A percentile compares a stretch with the other conserved stretches of the same genome.
Evolutionary conservation across 148 eudicot genomes (phyloP).

Genomic region (Vaccinium corymbosum): DNA sequence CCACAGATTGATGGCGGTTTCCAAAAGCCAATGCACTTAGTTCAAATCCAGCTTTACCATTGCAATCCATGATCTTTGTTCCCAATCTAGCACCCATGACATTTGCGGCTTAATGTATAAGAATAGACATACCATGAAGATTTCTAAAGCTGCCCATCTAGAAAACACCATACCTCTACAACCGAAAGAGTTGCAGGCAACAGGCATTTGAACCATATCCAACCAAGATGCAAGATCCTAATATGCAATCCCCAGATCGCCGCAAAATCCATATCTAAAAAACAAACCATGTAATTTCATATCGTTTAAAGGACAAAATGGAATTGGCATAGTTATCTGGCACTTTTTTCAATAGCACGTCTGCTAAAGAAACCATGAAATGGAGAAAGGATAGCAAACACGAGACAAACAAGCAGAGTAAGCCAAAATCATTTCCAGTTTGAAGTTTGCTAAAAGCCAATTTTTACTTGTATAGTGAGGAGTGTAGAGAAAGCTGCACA

Average conservation of each 20-base stretch:
- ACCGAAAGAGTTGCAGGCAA: slow-evolving; percentile 63
- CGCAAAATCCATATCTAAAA: slow-evolving; percentile 75
- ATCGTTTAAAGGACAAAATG: slow-evolving; percentile 19
- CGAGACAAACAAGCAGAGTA: not conserved
- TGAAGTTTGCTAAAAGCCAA: not conserved
- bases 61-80: slow-evolving; percentile 66
- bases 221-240: slow-evolving; percentile 78
- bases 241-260: slow-evolving; percentile 66
- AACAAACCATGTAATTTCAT: slow-evolving; percentile 46
- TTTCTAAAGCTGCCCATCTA: slow-evolving; percentile 54
- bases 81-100: slow-evolving; percentile 70
- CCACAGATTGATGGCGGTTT: slow-evolving; percentile 30
- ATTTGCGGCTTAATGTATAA: slow-evolving; percentile 50
- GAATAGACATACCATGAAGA: slow-evolving; percentile 41
- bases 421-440: not conserved
- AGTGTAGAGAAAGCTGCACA: not conserved
- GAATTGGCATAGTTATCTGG: slow-evolving; percentile 8
- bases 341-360: slow-evolving; percentile 10
- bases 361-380: slow-evolving; percentile 15
- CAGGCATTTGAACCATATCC: slow-evolving; percentile 51
- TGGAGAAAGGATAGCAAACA: not conserved
- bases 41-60: slow-evolving; percentile 71
- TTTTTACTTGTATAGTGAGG: not conserved
- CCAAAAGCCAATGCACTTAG: slow-evolving; percentile 50
- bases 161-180: slow-evolving; percentile 68